A percentile compares a stretch with the other conserved stretches of the same genome.
Evolutionary conservation across 2,329 filamentous ascomycete genomes (phyloP).

Genomic region (Fusarium succisae): DNA sequence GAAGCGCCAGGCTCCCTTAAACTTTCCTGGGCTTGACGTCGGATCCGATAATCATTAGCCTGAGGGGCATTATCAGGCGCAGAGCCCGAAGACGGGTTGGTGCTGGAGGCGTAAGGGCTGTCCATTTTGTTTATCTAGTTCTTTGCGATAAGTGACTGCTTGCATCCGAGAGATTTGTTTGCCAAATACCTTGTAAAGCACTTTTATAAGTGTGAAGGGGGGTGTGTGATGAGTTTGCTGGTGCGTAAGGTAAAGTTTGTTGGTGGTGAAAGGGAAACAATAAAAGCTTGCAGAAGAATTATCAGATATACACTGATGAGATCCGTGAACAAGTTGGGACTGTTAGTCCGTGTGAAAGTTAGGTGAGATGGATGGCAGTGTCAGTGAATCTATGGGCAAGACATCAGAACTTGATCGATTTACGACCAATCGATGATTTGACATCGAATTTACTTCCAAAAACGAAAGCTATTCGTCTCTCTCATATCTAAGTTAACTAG

Average conservation of each 20-base stretch:
- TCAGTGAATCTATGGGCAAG: neutral
- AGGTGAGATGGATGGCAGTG: neutral
- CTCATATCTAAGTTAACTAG: neutral
- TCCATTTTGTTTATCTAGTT: neutral
- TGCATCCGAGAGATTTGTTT: neutral
- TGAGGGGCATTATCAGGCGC: neutral
- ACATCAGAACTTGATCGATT: neutral
- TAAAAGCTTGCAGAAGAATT: neutral
- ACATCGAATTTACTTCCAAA: neutral
- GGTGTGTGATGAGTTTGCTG: neutral
- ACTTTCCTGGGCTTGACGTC: neutral
- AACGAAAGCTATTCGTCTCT: neutral
- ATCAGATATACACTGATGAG: neutral
- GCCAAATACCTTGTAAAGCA: neutral
- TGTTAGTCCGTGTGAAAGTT: neutral
- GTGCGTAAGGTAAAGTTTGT: neutral
- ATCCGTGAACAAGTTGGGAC: neutral
- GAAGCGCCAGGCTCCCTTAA: neutral
- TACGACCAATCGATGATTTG: neutral
- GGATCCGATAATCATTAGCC: neutral
- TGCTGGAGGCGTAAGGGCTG: neutral
- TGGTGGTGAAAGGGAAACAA: neutral
- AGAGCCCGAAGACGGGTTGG: neutral
- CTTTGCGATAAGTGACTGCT: neutral
- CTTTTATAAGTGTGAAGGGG: neutral